Conservation (phyloP, 2,329 filamentous ascomycete species). For the Penicillium sp. region DNA sequence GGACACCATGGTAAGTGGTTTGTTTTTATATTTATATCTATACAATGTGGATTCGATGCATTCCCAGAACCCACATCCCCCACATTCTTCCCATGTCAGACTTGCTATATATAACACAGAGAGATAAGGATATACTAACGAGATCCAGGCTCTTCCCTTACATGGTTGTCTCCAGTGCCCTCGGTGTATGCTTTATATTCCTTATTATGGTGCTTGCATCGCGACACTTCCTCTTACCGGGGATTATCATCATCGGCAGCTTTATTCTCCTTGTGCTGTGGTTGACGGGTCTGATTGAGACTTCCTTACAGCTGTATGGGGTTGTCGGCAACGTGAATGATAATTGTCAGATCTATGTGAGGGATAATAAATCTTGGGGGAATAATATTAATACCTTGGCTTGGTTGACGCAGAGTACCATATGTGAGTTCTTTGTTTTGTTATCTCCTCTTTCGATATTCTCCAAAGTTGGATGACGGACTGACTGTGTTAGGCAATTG, state of each 20-base stretch:
- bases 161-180: slow-evolving; percentile 58
- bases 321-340: slow-evolving; percentile 56
- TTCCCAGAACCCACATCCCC: not conserved
- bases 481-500: slow-evolving; percentile 50
- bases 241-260: slow-evolving; percentile 58
- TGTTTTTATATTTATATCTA: not conserved
- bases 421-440: slow-evolving; percentile 49
- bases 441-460: not conserved
- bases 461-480: slow-evolving; percentile 3
- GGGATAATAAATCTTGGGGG: slow-evolving; percentile 47
- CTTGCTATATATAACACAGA: not conserved
- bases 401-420: slow-evolving; percentile 62
- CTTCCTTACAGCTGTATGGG: slow-evolving; percentile 62
- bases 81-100: not conserved
- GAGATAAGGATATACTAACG: slow-evolving; percentile 10
- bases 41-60: not conserved
- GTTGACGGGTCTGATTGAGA: slow-evolving; percentile 63
- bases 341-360: slow-evolving; percentile 60
- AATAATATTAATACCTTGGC: slow-evolving; percentile 58
- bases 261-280: slow-evolving; percentile 64
- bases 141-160: slow-evolving; percentile 62
- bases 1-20: slow-evolving; percentile 59
- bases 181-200: slow-evolving; percentile 60
- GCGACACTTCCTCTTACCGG: slow-evolving; percentile 58
- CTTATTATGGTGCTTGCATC: slow-evolving; percentile 58